Conservation (phyloP, 2,329 filamentous ascomycete genomes). For the Incumbomyces lentus region DNA sequence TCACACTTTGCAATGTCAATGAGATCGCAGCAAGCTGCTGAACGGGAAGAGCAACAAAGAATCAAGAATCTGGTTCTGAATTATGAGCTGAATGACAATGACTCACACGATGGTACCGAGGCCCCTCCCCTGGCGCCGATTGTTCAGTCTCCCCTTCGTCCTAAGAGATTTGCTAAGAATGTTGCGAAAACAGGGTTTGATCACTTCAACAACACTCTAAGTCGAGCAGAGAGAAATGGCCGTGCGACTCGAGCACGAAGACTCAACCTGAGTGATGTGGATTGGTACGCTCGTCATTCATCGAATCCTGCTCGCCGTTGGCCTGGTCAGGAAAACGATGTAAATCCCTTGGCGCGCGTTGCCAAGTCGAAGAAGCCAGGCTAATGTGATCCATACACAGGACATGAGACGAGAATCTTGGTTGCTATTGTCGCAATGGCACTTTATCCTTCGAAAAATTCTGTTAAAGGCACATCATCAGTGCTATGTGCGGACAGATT, state of each 20-base stretch:
- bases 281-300: slow-evolving; percentile 60
- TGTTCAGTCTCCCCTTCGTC: slow-evolving; percentile 20
- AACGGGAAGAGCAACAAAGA: slow-evolving; percentile 90
- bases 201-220: slow-evolving; percentile 30
- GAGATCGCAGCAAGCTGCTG: slow-evolving; percentile 89
- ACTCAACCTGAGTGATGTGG: slow-evolving; percentile 89
- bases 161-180: slow-evolving; percentile 27
- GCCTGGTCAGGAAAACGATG: slow-evolving; percentile 1
- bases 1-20: slow-evolving; percentile 93
- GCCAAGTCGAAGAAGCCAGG: slow-evolving; percentile 18
- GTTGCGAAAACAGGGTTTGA: slow-evolving; percentile 27
- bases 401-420: slow-evolving; percentile 2
- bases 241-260: slow-evolving; percentile 77
- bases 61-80: slow-evolving; percentile 98
- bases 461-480: not conserved
- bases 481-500: no score
- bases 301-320: not conserved
- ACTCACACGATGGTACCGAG: slow-evolving; percentile 65
- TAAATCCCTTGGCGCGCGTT: not conserved
- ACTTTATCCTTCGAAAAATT: no score
- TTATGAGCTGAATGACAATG: slow-evolving; percentile 80
- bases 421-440: no score
- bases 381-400: slow-evolving; percentile 14
- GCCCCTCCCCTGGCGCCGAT: slow-evolving; percentile 31
- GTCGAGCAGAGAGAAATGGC: slow-evolving; percentile 44